A percentile compares a stretch with the other conserved stretches of the same genome.
phyloP scores from a whole-genome alignment of 768 basidiomycete species.

The Hirschioporus abietinus region DNA sequence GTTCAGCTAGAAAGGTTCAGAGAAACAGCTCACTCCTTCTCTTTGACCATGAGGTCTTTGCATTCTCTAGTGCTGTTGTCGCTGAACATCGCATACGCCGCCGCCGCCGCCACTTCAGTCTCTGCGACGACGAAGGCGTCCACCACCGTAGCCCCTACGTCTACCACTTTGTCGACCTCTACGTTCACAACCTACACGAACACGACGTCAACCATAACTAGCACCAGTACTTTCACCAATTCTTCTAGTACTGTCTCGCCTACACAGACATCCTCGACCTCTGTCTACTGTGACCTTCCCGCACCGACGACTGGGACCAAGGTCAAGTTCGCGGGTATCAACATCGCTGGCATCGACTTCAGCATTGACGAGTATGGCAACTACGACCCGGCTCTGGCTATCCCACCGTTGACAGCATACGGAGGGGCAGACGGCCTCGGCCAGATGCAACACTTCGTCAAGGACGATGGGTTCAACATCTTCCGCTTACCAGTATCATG shows the following conservation, averaged over 20 bases:
- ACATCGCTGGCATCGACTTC: slow-evolving; percentile 16
- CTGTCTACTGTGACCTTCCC: slow-evolving; percentile 8
- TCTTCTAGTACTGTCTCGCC: slow-evolving; percentile 6
- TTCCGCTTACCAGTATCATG: slow-evolving; percentile 28
- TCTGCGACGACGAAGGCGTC: not conserved
- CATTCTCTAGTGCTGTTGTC: not conserved
- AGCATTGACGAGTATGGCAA: slow-evolving; percentile 11
- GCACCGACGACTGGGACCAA: slow-evolving; percentile 12
- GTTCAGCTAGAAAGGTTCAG: not conserved
- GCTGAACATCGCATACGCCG: not conserved
- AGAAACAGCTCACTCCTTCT: not conserved
- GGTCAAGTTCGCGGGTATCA: slow-evolving; percentile 12
- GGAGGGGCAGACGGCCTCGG: slow-evolving; percentile 18
- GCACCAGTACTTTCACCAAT: slow-evolving; percentile 7
- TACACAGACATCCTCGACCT: slow-evolving; percentile 4
- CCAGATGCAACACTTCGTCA: slow-evolving; percentile 27
- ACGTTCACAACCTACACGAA: slow-evolving; percentile 10
- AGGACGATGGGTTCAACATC: slow-evolving; percentile 21
- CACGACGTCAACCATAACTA: slow-evolving; percentile 9
- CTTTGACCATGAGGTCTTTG: not conserved
- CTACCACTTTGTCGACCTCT: slow-evolving; percentile 7
- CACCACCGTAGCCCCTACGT: not conserved
- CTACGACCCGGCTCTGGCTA: slow-evolving; percentile 7
- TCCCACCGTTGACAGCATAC: slow-evolving; percentile 12
- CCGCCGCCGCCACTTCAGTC: not conserved